Percentiles rank a stretch among this genome's conserved stretches.
Evolutionary conservation across 2,329 filamentous ascomycete genomes (phyloP).

Genomic region (Trichothecium roseum): DNA sequence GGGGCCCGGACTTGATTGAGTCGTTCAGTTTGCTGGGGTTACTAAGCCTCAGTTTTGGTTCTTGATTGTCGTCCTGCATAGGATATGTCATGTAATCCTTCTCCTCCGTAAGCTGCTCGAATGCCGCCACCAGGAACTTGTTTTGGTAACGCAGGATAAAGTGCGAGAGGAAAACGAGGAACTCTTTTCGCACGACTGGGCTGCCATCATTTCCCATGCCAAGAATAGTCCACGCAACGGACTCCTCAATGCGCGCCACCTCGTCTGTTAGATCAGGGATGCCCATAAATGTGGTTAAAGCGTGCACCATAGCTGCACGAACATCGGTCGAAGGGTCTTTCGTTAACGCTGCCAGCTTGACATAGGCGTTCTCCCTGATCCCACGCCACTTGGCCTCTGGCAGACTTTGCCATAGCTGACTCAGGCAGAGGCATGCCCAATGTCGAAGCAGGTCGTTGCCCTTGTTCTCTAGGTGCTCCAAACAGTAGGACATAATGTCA

Average conservation of each 20-base stretch:
- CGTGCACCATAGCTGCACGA: slow-evolving; percentile 83
- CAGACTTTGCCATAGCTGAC: slow-evolving; percentile 85
- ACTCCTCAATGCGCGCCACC: slow-evolving; percentile 83
- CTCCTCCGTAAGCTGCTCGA: slow-evolving; percentile 82
- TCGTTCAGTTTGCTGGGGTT: slow-evolving; percentile 44
- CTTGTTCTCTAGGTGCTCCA: slow-evolving; percentile 72
- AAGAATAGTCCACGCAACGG: slow-evolving; percentile 77
- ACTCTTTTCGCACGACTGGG: slow-evolving; percentile 84
- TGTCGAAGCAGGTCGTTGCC: slow-evolving; percentile 84
- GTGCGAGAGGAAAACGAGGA: slow-evolving; percentile 86
- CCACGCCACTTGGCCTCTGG: slow-evolving; percentile 92
- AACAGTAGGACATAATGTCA: slow-evolving; percentile 81
- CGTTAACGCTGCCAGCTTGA: slow-evolving; percentile 68
- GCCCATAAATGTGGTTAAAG: slow-evolving; percentile 85
- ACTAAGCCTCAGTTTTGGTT: slow-evolving; percentile 53
- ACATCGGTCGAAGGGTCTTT: slow-evolving; percentile 88
- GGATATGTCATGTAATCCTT: slow-evolving; percentile 54
- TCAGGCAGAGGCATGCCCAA: slow-evolving; percentile 92
- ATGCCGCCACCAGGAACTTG: slow-evolving; percentile 85
- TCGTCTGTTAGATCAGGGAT: slow-evolving; percentile 89
- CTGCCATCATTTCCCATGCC: slow-evolving; percentile 92
- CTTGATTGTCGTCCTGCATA: slow-evolving; percentile 42
- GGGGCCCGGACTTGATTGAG: slow-evolving; percentile 42
- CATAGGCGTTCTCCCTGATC: slow-evolving; percentile 78
- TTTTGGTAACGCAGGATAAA: slow-evolving; percentile 85